Conservation (phyloP, 192 early-diverging fungal genomes). For the Dissophora ornata region DNA sequence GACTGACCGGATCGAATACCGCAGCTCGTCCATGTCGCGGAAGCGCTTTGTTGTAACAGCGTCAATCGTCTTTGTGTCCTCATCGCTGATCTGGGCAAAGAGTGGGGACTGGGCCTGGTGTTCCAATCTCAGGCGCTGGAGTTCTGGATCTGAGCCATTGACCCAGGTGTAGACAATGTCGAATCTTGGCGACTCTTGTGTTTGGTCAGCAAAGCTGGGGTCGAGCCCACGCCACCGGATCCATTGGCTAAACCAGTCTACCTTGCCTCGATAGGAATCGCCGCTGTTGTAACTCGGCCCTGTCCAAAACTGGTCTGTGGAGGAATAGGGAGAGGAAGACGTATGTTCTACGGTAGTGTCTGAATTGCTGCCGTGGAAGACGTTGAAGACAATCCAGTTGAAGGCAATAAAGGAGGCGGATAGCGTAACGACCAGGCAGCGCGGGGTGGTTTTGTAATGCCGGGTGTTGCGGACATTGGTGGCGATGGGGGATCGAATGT, state of each 20-base stretch:
- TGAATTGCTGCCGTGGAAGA: constrained; percentile 6
- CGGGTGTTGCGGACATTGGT: background rate
- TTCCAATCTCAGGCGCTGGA: constrained; percentile 5
- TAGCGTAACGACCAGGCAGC: constrained; percentile 41
- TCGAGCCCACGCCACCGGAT: constrained; percentile 43
- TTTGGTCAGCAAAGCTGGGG: background rate
- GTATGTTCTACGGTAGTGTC: background rate
- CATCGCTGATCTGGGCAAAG: background rate
- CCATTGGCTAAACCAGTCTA: constrained; percentile 36
- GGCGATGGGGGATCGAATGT: constrained; percentile 23
- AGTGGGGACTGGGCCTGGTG: constrained; percentile 16
- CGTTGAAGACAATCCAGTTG: constrained; percentile 36
- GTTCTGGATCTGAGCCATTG: constrained; percentile 51
- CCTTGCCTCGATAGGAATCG: background rate
- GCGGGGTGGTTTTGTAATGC: constrained; percentile 10
- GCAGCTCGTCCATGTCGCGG: constrained; percentile 57
- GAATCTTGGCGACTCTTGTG: background rate
- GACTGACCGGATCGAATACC: constrained; percentile 54
- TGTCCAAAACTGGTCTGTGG: background rate
- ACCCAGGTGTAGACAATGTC: constrained; percentile 61
- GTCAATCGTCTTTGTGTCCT: constrained; percentile 15
- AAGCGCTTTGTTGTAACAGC: constrained; percentile 27
- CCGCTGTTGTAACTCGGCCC: background rate
- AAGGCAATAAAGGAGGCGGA: constrained; percentile 32
- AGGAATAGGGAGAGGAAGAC: background rate